These are phyloP conservation scores for Pythium dissimile DNA, from an alignment of 352 stramenopile species.

Conservation along the genomic window DNA sequence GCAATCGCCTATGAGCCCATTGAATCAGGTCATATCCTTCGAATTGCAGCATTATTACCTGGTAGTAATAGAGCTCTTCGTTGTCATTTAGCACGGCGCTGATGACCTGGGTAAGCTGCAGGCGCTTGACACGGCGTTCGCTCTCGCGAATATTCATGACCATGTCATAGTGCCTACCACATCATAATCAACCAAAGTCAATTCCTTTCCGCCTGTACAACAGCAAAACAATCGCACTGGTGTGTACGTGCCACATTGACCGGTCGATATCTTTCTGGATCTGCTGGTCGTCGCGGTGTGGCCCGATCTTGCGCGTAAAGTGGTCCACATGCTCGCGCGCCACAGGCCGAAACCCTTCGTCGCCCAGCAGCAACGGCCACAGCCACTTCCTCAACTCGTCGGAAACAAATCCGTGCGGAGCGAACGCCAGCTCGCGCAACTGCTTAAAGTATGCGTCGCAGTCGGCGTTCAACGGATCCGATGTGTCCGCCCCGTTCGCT, in stretches of 20 bases:
- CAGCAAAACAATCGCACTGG: background rate
- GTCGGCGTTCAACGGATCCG: too few relatives aligned
- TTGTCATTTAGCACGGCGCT: constrained; percentile 42
- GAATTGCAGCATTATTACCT: constrained; percentile 27
- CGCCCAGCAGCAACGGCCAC: constrained; percentile 59
- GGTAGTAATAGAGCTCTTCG: constrained; percentile 73
- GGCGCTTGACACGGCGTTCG: constrained; percentile 59
- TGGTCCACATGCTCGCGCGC: constrained; percentile 4
- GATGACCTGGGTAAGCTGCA: constrained; percentile 62
- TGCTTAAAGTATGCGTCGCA: constrained; percentile 41
- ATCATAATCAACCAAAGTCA: background rate
- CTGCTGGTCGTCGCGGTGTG: constrained; percentile 63
- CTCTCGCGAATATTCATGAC: constrained; percentile 52
- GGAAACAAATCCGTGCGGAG: constrained; percentile 48
- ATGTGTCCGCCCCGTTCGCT: constrained; percentile 21
- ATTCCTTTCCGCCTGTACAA: background rate
- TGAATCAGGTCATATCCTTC: too few relatives aligned
- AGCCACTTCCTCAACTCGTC: constrained; percentile 52
- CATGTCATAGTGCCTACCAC: constrained; percentile 67
- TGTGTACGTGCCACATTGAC: constrained; percentile 63
- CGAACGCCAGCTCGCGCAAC: constrained; percentile 59
- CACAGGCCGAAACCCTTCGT: constrained; percentile 6
- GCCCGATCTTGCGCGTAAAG: constrained; percentile 8
- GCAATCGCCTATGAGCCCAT: too few relatives aligned
- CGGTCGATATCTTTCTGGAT: constrained; percentile 85